Percentiles rank a stretch among this genome's conserved stretches.
Evolutionary conservation across 768 basidiomycete species (phyloP).

Genomic region (Lanmaoa pseudosensibilis): DNA sequence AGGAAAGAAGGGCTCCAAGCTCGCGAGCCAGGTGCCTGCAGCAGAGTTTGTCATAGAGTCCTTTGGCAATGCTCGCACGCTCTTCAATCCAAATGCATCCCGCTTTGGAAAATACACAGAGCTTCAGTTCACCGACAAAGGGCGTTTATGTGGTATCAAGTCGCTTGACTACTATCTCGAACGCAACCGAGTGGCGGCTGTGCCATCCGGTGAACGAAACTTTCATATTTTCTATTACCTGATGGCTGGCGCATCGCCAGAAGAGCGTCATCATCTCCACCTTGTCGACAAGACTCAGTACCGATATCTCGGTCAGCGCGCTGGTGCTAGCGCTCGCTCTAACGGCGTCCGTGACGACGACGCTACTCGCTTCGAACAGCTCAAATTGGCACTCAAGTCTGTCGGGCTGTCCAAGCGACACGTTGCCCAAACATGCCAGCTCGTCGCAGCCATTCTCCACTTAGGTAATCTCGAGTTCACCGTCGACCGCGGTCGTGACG

Average conservation of each 20-base stretch:
- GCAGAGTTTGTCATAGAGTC: conserved; percentile 94
- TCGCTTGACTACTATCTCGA: conserved; percentile 97
- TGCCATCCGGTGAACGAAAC: conserved; percentile 90
- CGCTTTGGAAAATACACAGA: conserved; percentile 98
- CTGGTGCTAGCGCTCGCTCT: conserved; percentile 41
- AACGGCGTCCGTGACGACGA: conserved; percentile 71
- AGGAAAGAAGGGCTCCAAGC: conserved; percentile 93
- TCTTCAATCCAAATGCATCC: conserved; percentile 93
- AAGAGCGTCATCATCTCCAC: conserved; percentile 87
- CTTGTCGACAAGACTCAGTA: conserved; percentile 80
- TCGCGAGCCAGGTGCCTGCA: conserved; percentile 82
- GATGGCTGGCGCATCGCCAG: conserved; percentile 82
- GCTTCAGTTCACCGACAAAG: conserved; percentile 92
- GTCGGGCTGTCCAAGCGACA: conserved; percentile 93
- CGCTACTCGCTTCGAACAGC: conserved; percentile 84
- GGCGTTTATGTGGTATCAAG: conserved; percentile 85
- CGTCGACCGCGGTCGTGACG: conserved; percentile 77
- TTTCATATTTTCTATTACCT: conserved; percentile 99
- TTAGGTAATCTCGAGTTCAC: conserved; percentile 94
- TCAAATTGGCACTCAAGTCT: conserved; percentile 91
- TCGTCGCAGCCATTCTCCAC: conserved; percentile 93
- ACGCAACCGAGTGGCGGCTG: conserved; percentile 81
- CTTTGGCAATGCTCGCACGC: conserved; percentile 89
- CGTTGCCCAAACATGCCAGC: conserved; percentile 93
- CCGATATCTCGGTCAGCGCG: conserved; percentile 80